Base-by-base conservation (phyloP, 1,139 yeast species). In the Wickerhamomyces sp. region DNA sequence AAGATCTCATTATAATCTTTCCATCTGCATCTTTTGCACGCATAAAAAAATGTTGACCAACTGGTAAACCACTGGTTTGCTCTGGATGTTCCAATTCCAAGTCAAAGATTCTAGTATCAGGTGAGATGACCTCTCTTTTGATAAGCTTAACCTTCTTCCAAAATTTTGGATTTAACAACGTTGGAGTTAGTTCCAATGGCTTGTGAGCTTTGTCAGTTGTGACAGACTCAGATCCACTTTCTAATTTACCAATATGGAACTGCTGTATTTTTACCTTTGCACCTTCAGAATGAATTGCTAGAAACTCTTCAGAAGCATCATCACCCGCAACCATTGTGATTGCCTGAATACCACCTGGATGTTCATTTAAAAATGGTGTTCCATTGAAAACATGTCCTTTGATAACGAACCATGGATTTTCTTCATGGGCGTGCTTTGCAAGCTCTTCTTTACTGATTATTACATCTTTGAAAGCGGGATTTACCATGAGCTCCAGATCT, bases 331-430 rank as follows among this genome's bases (percentile, higher is more conserved):
- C 77, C 51, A 72, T 74, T 6, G 70, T 52, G 41, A 78, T 76
- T 14, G 80, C 69, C 33, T 73, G 71, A 26, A 63, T 67, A 6
- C 84, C 84, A 21, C 84, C 84, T 3, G 83, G 83, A 51, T 77
- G 84, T 39, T 72, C 67, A 20, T 61, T 55, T 45, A 76, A 61
- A 49, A 75, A 77, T 10, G 65, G 56, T 0, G 80, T 68, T 42
- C 74, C 70, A 48, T 77, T 74, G 46, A 76, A 63, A 12, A 77
- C 81, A 15, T 75, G 78, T 36, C 77, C 76, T 49, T 76, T 73
- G 31, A 77, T 72, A 13, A 76, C 72, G 43, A 77, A 75, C 84
- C 83, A 78, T 47, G 81, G 76, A 45, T 73, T 74, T 28, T 60
- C 63, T 5, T 21, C 25, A 21, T 12, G 12, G 7, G 25, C 25